These are phyloP conservation scores for Tylopilus subfusipes DNA, from an alignment of 768 basidiomycete genomes.

Conservation along the genomic window DNA sequence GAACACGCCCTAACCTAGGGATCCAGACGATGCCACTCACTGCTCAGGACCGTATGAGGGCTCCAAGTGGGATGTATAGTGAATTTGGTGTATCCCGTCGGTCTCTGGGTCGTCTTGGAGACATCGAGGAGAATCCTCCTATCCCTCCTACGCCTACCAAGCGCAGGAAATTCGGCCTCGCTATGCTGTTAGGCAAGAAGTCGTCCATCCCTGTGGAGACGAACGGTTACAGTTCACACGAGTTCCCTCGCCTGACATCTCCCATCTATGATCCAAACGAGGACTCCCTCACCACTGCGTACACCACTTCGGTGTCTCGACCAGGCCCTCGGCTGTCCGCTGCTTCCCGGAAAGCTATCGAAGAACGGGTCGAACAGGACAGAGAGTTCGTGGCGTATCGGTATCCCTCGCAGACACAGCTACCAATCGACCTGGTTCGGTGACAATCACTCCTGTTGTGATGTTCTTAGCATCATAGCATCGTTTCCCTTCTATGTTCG, in stretches of 20 bases:
- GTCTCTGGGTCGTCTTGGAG: slow-evolving; percentile 44
- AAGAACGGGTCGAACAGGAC: slow-evolving; percentile 82
- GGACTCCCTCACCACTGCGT: slow-evolving; percentile 41
- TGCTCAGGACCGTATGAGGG: slow-evolving; percentile 34
- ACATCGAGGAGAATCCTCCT: slow-evolving; percentile 28
- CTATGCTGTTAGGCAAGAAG: slow-evolving; percentile 63
- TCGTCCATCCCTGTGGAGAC: slow-evolving; percentile 24
- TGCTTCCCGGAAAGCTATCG: slow-evolving; percentile 66
- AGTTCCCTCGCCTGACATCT: slow-evolving; percentile 47
- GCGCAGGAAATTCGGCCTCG: slow-evolving; percentile 70
- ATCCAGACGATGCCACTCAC: slow-evolving; percentile 49
- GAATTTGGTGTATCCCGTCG: slow-evolving; percentile 71
- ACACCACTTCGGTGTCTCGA: slow-evolving; percentile 49
- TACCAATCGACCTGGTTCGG: slow-evolving; percentile 56
- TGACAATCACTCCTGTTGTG: slow-evolving; percentile 20
- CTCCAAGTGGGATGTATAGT: slow-evolving; percentile 48
- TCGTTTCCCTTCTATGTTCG: slow-evolving; percentile 3
- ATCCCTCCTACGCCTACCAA: slow-evolving; percentile 43
- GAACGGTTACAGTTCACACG: slow-evolving; percentile 39
- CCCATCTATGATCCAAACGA: slow-evolving; percentile 49
- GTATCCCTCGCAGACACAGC: slow-evolving; percentile 75
- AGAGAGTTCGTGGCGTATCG: slow-evolving; percentile 82
- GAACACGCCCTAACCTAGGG: slow-evolving; percentile 52
- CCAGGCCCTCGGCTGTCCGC: slow-evolving; percentile 57
- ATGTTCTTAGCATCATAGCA: slow-evolving; percentile 4